Conservation (phyloP, 2,329 filamentous ascomycete genomes). For the Aspergillus sp. region DNA sequence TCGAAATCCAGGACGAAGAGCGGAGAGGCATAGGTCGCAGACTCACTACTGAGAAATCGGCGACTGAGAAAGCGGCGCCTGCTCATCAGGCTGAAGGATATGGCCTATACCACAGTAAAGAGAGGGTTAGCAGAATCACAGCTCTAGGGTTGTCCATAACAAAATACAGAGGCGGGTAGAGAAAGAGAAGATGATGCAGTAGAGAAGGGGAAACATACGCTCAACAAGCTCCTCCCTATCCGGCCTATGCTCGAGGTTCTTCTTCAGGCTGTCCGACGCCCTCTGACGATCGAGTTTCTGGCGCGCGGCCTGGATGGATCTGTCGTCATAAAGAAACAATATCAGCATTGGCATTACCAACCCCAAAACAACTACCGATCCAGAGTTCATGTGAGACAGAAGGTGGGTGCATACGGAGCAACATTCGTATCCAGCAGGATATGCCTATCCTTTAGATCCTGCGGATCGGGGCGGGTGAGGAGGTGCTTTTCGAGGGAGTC, state of each 20-base stretch:
- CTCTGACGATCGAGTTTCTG: conserved; percentile 69
- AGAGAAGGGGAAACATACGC: conserved; percentile 57
- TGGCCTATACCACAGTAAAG: conserved; percentile 62
- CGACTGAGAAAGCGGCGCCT: conserved; percentile 2
- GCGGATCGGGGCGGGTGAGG: conserved; percentile 67
- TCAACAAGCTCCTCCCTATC: conserved; percentile 78
- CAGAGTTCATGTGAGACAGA: no score
- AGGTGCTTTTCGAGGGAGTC: conserved; percentile 76
- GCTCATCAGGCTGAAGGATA: conserved; percentile 54
- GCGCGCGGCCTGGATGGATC: conserved; percentile 65
- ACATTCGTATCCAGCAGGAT: conserved; percentile 70
- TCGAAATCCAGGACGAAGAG: not conserved
- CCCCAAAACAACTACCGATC: no score
- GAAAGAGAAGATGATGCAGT: not conserved
- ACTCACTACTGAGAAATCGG: not conserved
- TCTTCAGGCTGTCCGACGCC: conserved; percentile 66
- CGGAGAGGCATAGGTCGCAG: not conserved
- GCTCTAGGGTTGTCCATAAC: not conserved
- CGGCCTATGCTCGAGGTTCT: conserved; percentile 65
- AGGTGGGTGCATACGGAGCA: conserved; percentile 59
- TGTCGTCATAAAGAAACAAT: conserved; percentile 30
- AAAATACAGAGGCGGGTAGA: not conserved
- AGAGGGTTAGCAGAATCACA: not conserved
- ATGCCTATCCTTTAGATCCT: conserved; percentile 70
- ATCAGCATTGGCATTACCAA: not conserved